phyloP scores from a whole-genome alignment of 192 early-diverging fungal species.

The Entomortierella lignicola region DNA sequence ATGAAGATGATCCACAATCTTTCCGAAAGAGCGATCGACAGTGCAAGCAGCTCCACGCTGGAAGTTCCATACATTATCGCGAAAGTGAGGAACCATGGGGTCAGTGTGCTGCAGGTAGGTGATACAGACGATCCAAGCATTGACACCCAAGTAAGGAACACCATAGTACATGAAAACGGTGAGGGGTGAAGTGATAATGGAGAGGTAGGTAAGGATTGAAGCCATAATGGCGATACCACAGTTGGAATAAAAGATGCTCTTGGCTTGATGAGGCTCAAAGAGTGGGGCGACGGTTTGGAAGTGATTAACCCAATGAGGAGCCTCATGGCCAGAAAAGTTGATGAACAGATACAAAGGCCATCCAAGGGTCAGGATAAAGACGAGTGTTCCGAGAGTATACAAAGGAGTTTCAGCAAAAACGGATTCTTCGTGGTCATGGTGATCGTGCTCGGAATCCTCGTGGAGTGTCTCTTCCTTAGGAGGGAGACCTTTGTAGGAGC shows the following conservation, averaged over 20 bases:
- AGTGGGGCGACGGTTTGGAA: slow-evolving; percentile 84
- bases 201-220: slow-evolving; percentile 64
- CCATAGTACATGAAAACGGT: slow-evolving; percentile 87
- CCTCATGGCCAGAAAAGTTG: slow-evolving; percentile 83
- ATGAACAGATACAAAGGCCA: slow-evolving; percentile 90
- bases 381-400: slow-evolving; percentile 66
- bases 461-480: slow-evolving; percentile 25
- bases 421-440: slow-evolving; percentile 57
- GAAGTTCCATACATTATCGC: slow-evolving; percentile 88
- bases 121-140: slow-evolving; percentile 94
- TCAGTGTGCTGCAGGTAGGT: slow-evolving; percentile 96
- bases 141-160: slow-evolving; percentile 90
- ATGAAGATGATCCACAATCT: slow-evolving; percentile 82
- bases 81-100: slow-evolving; percentile 86
- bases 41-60: slow-evolving; percentile 89
- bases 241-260: slow-evolving; percentile 79
- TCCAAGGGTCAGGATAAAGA: slow-evolving; percentile 79
- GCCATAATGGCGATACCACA: slow-evolving; percentile 73
- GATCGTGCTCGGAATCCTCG: slow-evolving; percentile 27
- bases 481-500: slow-evolving; percentile 66
- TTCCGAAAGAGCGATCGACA: slow-evolving; percentile 91
- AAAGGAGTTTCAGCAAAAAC: slow-evolving; percentile 82
- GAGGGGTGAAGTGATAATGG: slow-evolving; percentile 61
- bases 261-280: slow-evolving; percentile 80
- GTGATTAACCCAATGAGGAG: slow-evolving; percentile 80